Base-by-base conservation (phyloP, 1,139 yeast genomes). In the Blastobotrys persicus region DNA sequence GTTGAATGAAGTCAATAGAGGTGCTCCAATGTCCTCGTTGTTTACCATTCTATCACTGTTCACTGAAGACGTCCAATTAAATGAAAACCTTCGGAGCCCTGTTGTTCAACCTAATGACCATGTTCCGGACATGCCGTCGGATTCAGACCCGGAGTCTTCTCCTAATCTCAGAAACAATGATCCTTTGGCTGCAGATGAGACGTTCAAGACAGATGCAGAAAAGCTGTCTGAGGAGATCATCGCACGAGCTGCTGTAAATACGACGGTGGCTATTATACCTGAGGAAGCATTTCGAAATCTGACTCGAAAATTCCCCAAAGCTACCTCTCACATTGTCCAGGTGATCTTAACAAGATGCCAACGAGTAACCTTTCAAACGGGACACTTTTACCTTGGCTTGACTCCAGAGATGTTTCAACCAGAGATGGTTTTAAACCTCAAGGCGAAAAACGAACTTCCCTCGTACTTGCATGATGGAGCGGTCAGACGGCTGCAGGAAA, bases 251-350 rank as follows among this genome's bases (percentile, higher is more conserved):
- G 74, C 77, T 47, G 71, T 70, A 6, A 79, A 84, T 43, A 85
- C 95, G 23, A 91, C 98, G 0, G 83, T 92, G 50, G 96, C 98
- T 0, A 85, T 92, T 37, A 89, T 92, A 13, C 98, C 98, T 0
- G 80, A 83, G 1, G 81, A 80, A 51, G 88, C 98, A 0, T 92
- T 92, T 60, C 77, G 80, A 49, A 73, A 86, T 50, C 77, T 92
- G 42, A 85, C 88, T 12, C 64, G 73, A 34, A 87, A 83, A 59
- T 88, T 83, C 62, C 98, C 98, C 5, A 81, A 86, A 56, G 88
- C 96, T 0, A 85, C 96, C 0, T 87, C 97, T 0, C 96, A 91
- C 65, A 91, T 92, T 42, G 94, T 92, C 6, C 96, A 95, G 56
- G 89, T 92, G 80, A 88, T 92, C 14, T 72, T 91, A 54, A 85